Evolutionary conservation across 2,329 filamentous ascomycete genomes (phyloP).

Genomic region (Diaporthe sp.): DNA sequence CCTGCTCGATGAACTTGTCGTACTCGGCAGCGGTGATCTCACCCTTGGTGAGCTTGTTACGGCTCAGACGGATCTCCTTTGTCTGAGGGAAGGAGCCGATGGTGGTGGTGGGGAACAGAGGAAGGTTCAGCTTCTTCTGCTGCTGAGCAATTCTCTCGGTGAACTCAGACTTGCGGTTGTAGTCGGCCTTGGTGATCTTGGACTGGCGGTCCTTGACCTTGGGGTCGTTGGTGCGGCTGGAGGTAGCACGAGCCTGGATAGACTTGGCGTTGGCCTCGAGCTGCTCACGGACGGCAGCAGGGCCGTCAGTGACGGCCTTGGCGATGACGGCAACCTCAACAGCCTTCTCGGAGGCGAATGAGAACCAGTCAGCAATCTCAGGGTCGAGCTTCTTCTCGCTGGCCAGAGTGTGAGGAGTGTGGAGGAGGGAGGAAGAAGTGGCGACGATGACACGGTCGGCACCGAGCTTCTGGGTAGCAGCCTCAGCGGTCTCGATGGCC

Average conservation of each 20-base stretch:
- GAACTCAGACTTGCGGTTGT: conserved; percentile 95
- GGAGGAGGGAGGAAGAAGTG: conserved; percentile 96
- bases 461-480: conserved; percentile 92
- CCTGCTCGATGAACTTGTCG: conserved; percentile 99
- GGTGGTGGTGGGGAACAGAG: conserved; percentile 98
- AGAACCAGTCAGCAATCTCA: conserved; percentile 98
- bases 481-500: conserved; percentile 91
- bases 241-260: conserved; percentile 89
- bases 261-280: conserved; percentile 98
- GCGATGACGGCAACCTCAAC: conserved; percentile 91
- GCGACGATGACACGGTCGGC: conserved; percentile 98
- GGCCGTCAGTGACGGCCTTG: conserved; percentile 95
- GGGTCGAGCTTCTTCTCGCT: conserved; percentile 98
- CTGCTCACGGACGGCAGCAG: conserved; percentile 85
- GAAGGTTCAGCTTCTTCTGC: conserved; percentile 92
- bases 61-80: conserved; percentile 95
- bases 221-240: conserved; percentile 95
- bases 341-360: conserved; percentile 96
- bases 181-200: conserved; percentile 84
- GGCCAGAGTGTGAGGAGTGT: conserved; percentile 97
- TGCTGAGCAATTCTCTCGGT: conserved; percentile 86
- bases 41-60: conserved; percentile 99
- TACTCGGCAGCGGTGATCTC: conserved; percentile 94
- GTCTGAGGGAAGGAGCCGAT: conserved; percentile 99
- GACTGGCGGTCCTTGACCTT: conserved; percentile 96